phyloP scores from a whole-genome alignment of 169 alveolate species.

The Perkinsus olseni region DNA sequence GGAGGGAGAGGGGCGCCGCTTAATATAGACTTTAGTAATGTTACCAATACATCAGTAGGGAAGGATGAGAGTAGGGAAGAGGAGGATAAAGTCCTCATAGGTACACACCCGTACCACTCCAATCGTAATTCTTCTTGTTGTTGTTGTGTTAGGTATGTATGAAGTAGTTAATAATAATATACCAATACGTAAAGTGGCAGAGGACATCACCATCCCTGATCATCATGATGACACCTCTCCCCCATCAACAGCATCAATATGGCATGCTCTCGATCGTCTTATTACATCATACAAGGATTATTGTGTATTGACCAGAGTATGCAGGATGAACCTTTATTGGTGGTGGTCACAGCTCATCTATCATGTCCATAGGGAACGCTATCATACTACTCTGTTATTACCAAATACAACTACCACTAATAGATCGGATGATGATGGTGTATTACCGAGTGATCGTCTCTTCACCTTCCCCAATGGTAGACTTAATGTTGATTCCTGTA shows the following conservation, averaged over 20 bases:
- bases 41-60: no score
- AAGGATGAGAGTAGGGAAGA: neutral
- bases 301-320: neutral
- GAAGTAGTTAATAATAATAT: neutral
- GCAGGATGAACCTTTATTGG: neutral
- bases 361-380: neutral
- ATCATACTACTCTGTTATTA: neutral
- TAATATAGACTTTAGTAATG: no score
- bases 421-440: neutral
- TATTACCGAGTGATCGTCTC: neutral
- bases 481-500: neutral
- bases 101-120: neutral
- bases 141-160: neutral
- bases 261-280: neutral
- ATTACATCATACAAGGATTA: neutral
- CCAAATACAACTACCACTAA: neutral
- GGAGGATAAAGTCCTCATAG: neutral
- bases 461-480: neutral
- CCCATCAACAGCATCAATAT: neutral
- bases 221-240: neutral
- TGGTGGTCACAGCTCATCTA: neutral
- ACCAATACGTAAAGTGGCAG: neutral
- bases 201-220: neutral
- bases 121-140: neutral
- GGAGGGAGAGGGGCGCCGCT: no score